These are phyloP conservation scores for Globisporangium cederbergense DNA, from an alignment of 352 stramenopile species.

Conservation along the genomic window DNA sequence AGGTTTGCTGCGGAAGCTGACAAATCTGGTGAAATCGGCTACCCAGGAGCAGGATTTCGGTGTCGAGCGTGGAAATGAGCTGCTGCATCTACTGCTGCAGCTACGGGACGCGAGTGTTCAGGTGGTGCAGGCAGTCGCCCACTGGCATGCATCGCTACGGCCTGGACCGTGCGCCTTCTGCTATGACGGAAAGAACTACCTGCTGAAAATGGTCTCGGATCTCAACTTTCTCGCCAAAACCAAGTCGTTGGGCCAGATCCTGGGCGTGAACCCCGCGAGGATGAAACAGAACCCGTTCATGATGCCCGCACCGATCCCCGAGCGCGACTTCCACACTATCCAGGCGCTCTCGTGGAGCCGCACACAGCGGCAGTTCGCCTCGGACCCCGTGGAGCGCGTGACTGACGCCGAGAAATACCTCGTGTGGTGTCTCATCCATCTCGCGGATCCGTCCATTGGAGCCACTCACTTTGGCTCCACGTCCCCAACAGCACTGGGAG, in stretches of 20 bases:
- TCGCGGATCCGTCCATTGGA: constrained; percentile 19
- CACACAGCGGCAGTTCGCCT: constrained; percentile 21
- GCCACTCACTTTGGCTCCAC: background rate
- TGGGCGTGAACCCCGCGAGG: constrained; percentile 47
- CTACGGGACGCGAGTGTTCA: constrained; percentile 54
- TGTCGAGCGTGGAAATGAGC: constrained; percentile 40
- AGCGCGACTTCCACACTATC: constrained; percentile 46
- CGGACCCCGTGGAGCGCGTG: constrained; percentile 39
- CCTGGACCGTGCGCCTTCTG: constrained; percentile 32
- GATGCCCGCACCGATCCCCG: constrained; percentile 65
- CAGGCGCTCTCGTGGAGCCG: constrained; percentile 25
- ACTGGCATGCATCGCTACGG: constrained; percentile 43
- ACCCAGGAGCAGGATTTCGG: constrained; percentile 28
- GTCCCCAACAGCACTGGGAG: background rate
- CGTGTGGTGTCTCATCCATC: constrained; percentile 58
- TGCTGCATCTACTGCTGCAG: constrained; percentile 65
- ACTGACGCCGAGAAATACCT: constrained; percentile 56
- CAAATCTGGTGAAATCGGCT: constrained; percentile 28
- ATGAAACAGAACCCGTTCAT: constrained; percentile 87
- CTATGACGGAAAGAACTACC: constrained; percentile 63
- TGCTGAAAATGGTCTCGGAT: constrained; percentile 68
- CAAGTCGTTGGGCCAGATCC: constrained; percentile 37
- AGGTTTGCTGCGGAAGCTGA: constrained; percentile 50
- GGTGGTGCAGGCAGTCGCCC: constrained; percentile 46
- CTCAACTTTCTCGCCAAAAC: constrained; percentile 71